phyloP scores from a whole-genome alignment of 2,329 filamentous ascomycete genomes.

The Bimuria novae-zelandiae region DNA sequence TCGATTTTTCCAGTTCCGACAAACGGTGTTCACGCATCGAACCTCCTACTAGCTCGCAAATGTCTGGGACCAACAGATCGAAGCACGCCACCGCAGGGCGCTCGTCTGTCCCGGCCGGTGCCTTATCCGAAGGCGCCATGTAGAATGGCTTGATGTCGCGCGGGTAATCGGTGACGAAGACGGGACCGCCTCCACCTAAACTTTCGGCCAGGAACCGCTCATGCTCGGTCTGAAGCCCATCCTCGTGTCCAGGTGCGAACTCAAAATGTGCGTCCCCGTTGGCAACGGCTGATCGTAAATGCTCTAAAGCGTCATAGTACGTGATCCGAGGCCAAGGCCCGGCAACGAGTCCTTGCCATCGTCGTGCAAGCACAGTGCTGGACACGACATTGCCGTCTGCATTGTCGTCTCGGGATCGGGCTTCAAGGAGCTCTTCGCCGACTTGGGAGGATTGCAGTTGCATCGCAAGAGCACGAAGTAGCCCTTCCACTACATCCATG shows the following conservation, averaged over 20 bases:
- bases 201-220: constrained; percentile 81
- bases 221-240: constrained; percentile 85
- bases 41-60: constrained; percentile 86
- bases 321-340: constrained; percentile 85
- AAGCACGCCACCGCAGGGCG: constrained; percentile 79
- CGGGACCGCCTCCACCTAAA: constrained; percentile 67
- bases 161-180: constrained; percentile 96
- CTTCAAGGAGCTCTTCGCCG: constrained; percentile 60
- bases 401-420: constrained; percentile 47
- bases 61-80: constrained; percentile 82
- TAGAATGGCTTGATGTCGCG: constrained; percentile 89
- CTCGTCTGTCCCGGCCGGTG: constrained; percentile 15
- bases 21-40: constrained; percentile 86
- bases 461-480: constrained; percentile 66
- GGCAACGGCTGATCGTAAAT: constrained; percentile 64
- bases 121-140: constrained; percentile 61
- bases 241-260: constrained; percentile 70
- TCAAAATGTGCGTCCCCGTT: constrained; percentile 62
- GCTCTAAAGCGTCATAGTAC: constrained; percentile 76
- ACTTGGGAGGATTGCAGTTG: constrained; percentile 56
- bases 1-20: constrained; percentile 67
- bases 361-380: constrained; percentile 60
- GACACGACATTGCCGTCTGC: constrained; percentile 47
- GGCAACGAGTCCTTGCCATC: constrained; percentile 72
- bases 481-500: constrained; percentile 79